These are phyloP conservation scores for Kondoa malvinella DNA, from an alignment of 768 basidiomycete genomes.

Conservation along the genomic window DNA sequence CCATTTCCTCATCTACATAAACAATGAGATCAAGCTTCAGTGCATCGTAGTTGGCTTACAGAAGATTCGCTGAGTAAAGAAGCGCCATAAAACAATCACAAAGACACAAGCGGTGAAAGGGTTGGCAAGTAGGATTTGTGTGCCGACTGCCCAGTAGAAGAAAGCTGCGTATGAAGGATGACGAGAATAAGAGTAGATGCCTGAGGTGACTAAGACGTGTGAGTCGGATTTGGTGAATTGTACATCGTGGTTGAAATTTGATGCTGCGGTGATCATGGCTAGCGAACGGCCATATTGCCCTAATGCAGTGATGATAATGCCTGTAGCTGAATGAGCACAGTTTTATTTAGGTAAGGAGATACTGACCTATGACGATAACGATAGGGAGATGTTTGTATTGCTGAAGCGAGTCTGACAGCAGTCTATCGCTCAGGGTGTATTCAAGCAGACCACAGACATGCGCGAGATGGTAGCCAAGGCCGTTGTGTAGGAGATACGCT, in stretches of 20 bases:
- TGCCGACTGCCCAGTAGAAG: slow-evolving; percentile 94
- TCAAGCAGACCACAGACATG: slow-evolving; percentile 61
- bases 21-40: background rate
- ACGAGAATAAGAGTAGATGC: slow-evolving; percentile 70
- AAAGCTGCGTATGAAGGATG: slow-evolving; percentile 96
- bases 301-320: slow-evolving; percentile 44
- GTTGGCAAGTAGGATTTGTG: slow-evolving; percentile 81
- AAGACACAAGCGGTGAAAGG: slow-evolving; percentile 54
- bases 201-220: slow-evolving; percentile 70
- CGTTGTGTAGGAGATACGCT: slow-evolving; percentile 93
- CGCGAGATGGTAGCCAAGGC: slow-evolving; percentile 63
- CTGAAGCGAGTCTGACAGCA: slow-evolving; percentile 15
- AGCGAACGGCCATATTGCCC: slow-evolving; percentile 66
- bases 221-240: slow-evolving; percentile 53
- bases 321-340: slow-evolving; percentile 34
- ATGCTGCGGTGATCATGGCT: slow-evolving; percentile 93
- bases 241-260: slow-evolving; percentile 81
- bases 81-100: slow-evolving; percentile 54
- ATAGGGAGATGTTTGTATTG: slow-evolving; percentile 19
- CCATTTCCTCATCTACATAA: slow-evolving; percentile 58
- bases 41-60: slow-evolving; percentile 38
- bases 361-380: slow-evolving; percentile 20
- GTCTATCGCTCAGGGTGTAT: slow-evolving; percentile 44
- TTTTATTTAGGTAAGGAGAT: background rate
- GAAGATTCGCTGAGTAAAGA: slow-evolving; percentile 65